A percentile compares a stretch with the other conserved stretches of the same genome.
Evolutionary conservation across 108 stramenopile species (phyloP).

Genomic region (Skeletonema marinoi): DNA sequence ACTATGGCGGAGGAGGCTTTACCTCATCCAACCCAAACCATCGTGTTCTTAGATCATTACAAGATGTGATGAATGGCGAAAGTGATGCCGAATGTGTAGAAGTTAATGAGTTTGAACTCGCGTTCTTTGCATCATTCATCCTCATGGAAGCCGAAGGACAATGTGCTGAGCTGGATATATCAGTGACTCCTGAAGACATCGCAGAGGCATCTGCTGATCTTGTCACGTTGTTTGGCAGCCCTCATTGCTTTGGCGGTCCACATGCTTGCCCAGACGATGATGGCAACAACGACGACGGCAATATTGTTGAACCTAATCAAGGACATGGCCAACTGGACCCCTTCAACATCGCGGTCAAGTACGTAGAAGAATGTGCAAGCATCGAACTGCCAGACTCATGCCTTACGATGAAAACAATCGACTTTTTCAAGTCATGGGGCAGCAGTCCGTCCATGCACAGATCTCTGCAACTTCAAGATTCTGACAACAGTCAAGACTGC

Average conservation of each 20-base stretch:
- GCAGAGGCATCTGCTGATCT: conserved; percentile 27
- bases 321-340: neutral
- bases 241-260: conserved; percentile 17
- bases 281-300: neutral
- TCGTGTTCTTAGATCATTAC: neutral
- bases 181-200: conserved; percentile 8
- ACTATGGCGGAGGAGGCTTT: neutral
- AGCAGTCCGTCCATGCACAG: neutral
- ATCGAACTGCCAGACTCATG: conserved; percentile 13
- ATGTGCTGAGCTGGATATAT: conserved; percentile 4
- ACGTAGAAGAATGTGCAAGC: conserved; percentile 26
- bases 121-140: neutral
- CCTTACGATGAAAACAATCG: conserved; percentile 10
- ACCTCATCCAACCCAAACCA: neutral
- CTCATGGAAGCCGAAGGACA: conserved; percentile 13
- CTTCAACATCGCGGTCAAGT: conserved; percentile 16
- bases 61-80: neutral
- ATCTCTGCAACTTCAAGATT: neutral
- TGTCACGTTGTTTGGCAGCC: conserved; percentile 11
- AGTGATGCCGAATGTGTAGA: neutral
- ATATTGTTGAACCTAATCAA: neutral
- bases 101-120: neutral
- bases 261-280: conserved; percentile 16
- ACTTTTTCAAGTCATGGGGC: neutral
- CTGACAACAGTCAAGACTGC: conserved; percentile 11